Percentiles rank a stretch among this genome's conserved stretches.
Conservation (phyloP, 352 stramenopile genomes). For the Achlya hypogyna region DNA sequence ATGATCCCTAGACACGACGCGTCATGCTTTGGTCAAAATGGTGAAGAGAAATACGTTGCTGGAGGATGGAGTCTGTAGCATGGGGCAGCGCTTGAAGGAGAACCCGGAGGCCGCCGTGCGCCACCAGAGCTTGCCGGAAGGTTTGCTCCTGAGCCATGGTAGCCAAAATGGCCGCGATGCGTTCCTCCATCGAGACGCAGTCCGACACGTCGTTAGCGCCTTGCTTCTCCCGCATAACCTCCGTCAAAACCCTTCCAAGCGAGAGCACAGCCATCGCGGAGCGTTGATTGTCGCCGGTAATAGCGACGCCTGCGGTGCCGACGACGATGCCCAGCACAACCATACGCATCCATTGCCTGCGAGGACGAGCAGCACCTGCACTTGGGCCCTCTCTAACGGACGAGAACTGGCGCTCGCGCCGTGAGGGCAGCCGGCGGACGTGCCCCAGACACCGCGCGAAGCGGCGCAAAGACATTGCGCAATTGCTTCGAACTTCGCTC, state of each 20-base stretch:
- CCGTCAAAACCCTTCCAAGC: slow-evolving; percentile 4
- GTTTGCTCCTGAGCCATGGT: slow-evolving; percentile 10
- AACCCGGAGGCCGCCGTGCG: not conserved
- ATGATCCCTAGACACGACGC: slow-evolving; percentile 15
- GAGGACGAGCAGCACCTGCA: not conserved
- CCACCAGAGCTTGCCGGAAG: slow-evolving; percentile 13
- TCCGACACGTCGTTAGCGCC: not conserved
- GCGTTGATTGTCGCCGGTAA: slow-evolving; percentile 1
- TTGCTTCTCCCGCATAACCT: not conserved
- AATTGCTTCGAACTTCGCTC: not conserved
- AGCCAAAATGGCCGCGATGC: slow-evolving; percentile 4
- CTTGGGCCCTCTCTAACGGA: not conserved
- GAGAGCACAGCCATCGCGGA: slow-evolving; percentile 5
- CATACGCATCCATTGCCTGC: not conserved
- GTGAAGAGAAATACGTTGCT: not conserved
- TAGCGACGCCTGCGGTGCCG: not conserved
- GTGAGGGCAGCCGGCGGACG: not conserved
- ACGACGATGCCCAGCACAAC: not conserved
- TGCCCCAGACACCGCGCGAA: not conserved
- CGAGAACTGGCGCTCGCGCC: not conserved
- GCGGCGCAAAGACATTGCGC: not conserved
- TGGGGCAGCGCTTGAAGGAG: slow-evolving; percentile 7
- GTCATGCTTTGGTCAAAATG: not conserved
- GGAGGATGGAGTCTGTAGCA: not conserved
- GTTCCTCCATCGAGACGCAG: not conserved